phyloP scores from a whole-genome alignment of 192 early-diverging fungal species.

The Rhizoclosmatium sp. region DNA sequence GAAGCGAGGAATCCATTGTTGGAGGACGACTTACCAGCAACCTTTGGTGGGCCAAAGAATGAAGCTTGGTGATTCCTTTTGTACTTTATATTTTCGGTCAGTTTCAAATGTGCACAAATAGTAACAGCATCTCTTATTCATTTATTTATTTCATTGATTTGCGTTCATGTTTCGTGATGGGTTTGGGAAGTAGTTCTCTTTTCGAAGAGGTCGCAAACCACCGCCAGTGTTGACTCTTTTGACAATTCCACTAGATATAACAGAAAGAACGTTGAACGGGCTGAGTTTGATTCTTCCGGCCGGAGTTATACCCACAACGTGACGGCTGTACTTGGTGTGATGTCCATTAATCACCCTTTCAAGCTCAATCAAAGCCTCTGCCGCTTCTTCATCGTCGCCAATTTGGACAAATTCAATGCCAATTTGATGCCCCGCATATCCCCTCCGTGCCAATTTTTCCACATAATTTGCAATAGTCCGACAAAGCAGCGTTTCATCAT shows the following conservation, averaged over 20 bases:
- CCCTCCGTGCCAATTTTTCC: not conserved
- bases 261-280: not conserved
- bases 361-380: not conserved
- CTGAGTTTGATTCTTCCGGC: not conserved
- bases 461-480: conserved; percentile 17
- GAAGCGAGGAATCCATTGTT: conserved; percentile 77
- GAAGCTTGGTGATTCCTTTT: not conserved
- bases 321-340: not conserved
- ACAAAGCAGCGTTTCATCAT: not conserved
- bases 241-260: not conserved
- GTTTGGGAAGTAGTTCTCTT: no score
- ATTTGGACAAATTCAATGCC: conserved; percentile 32
- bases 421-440: conserved; percentile 21
- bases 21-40: conserved; percentile 43
- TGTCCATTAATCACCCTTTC: conserved; percentile 7
- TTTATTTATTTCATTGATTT: no score
- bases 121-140: no score
- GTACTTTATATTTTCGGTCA: no score
- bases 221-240: not conserved
- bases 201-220: no score
- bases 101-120: no score
- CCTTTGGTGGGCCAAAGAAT: conserved; percentile 11
- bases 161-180: no score
- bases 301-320: conserved; percentile 27
- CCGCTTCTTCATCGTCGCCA: conserved; percentile 21